These are phyloP conservation scores for Fallopia convolvulus DNA, from an alignment of 148 eudicot species.

Conservation along the genomic window DNA sequence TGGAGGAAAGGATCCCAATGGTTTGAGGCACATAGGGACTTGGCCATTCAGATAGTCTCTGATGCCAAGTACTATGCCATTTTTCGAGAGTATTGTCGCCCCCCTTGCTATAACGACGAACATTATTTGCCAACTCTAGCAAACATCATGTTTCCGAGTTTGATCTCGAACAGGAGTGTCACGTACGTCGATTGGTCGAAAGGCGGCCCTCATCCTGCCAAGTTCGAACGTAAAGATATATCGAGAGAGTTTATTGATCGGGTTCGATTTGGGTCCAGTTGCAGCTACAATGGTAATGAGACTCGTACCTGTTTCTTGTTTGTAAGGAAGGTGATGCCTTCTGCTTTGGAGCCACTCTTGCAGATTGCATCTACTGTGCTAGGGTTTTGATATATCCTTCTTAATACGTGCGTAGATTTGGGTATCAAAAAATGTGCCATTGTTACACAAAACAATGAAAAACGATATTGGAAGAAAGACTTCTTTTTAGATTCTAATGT, in stretches of 20 bases:
- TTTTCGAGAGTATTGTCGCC: conserved; percentile 36
- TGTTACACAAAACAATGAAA: too few species aligned
- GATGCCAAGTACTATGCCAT: conserved; percentile 41
- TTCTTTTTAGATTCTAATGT: too few species aligned
- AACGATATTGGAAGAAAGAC: too few species aligned
- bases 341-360: conserved; percentile 35
- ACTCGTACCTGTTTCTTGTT: conserved; percentile 48
- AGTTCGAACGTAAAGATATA: conserved; percentile 31
- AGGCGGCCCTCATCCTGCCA: conserved; percentile 47
- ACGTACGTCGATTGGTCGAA: conserved; percentile 68
- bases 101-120: conserved; percentile 55
- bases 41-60: conserved; percentile 31
- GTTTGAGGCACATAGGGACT: conserved; percentile 44
- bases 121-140: conserved; percentile 63
- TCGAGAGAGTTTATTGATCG: conserved; percentile 37
- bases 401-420: too few species aligned
- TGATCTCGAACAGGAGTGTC: conserved; percentile 29
- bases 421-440: too few species aligned
- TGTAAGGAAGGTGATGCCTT: conserved; percentile 55
- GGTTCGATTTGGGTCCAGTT: conserved; percentile 30
- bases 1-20: conserved; percentile 85
- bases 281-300: conserved; percentile 37
- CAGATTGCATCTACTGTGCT: conserved; percentile 35
- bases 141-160: conserved; percentile 25
- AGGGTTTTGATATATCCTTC: conserved; percentile 20